Evolutionary conservation across 352 stramenopile species (phyloP).

Genomic region (Globisporangium canariense): DNA sequence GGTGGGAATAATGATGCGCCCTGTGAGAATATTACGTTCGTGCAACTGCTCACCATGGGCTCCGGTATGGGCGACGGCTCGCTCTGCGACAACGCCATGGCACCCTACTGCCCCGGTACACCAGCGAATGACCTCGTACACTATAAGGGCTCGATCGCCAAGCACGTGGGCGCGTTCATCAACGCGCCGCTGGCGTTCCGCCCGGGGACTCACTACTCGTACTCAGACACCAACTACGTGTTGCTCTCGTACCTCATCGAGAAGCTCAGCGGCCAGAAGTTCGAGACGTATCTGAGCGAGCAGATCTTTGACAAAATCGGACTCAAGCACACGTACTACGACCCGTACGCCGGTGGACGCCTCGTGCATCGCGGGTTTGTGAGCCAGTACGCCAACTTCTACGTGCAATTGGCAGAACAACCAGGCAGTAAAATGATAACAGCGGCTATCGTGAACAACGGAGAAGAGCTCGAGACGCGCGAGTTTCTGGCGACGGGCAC

Average conservation of each 20-base stretch:
- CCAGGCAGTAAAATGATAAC: background rate
- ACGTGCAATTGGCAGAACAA: slow-evolving; percentile 21
- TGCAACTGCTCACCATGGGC: slow-evolving; percentile 61
- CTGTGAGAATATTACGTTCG: slow-evolving; percentile 56
- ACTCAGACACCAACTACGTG: slow-evolving; percentile 53
- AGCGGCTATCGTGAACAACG: slow-evolving; percentile 13
- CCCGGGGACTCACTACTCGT: slow-evolving; percentile 48
- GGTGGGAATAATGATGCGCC: slow-evolving; percentile 2
- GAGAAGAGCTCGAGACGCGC: background rate
- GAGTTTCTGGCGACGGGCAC: slow-evolving; percentile 40
- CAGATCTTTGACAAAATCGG: slow-evolving; percentile 35
- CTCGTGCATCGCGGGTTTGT: slow-evolving; percentile 31
- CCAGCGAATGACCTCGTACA: slow-evolving; percentile 9
- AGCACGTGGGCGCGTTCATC: slow-evolving; percentile 45
- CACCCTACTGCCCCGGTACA: slow-evolving; percentile 8
- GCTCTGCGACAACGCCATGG: slow-evolving; percentile 23
- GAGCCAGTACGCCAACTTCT: slow-evolving; percentile 55
- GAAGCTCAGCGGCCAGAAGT: slow-evolving; percentile 39
- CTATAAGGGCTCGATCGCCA: slow-evolving; percentile 29
- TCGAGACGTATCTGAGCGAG: slow-evolving; percentile 39
- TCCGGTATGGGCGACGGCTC: slow-evolving; percentile 36
- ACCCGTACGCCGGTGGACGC: slow-evolving; percentile 33
- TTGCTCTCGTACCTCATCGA: slow-evolving; percentile 63
- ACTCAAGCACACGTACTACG: slow-evolving; percentile 45
- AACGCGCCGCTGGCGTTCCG: slow-evolving; percentile 47